These are phyloP conservation scores for Rhazya stricta DNA, from an alignment of 257 asterid genomes.

Conservation along the genomic window DNA sequence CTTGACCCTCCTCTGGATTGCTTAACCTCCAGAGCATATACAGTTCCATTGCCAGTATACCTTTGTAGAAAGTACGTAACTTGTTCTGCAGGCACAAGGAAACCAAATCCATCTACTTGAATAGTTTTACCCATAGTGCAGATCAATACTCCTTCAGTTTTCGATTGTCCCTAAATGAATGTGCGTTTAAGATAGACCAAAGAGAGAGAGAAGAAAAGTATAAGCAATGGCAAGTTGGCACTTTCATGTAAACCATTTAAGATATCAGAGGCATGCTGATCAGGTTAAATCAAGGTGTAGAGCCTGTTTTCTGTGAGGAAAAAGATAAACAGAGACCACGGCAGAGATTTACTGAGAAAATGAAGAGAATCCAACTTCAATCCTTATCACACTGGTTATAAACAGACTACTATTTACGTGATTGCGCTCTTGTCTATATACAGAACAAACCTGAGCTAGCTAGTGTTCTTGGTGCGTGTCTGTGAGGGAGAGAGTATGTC, in stretches of 20 bases:
- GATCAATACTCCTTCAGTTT: too few relatives aligned
- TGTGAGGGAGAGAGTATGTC: too few relatives aligned
- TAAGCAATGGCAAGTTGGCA: too few relatives aligned
- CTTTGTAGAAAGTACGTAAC: constrained; percentile 38
- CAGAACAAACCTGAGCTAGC: too few relatives aligned
- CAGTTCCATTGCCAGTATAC: constrained; percentile 37
- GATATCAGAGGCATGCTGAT: neutral
- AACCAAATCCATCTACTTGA: constrained; percentile 49
- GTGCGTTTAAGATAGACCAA: too few relatives aligned
- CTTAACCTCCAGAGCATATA: constrained; percentile 59
- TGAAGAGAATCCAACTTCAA: neutral
- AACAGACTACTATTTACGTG: too few relatives aligned
- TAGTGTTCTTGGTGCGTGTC: too few relatives aligned
- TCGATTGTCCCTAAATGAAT: too few relatives aligned
- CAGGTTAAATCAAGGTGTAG: neutral
- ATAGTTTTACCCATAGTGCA: constrained; percentile 30
- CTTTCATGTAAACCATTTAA: too few relatives aligned
- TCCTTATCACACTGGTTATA: neutral
- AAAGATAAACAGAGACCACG: neutral
- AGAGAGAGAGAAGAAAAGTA: too few relatives aligned
- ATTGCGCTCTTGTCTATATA: too few relatives aligned
- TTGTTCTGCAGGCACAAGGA: constrained; percentile 29
- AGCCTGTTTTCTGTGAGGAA: neutral
- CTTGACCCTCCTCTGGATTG: constrained; percentile 33
- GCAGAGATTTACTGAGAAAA: neutral